Conservation (phyloP, 805 yeast species). For the Lachancea fermentati region DNA sequence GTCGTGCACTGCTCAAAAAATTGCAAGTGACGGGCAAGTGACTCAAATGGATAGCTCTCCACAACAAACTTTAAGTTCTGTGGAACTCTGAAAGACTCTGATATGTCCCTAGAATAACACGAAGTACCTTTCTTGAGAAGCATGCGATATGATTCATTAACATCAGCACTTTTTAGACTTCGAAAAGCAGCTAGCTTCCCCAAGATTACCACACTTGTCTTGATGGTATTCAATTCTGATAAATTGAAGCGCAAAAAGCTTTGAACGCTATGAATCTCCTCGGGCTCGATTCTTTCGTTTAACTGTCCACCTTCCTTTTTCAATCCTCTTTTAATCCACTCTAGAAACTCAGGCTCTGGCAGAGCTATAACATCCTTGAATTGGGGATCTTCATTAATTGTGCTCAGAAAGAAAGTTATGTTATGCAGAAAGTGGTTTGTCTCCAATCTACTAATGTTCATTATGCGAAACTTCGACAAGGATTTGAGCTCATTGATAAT, state of each 20-base stretch:
- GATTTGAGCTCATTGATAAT: slow-evolving; percentile 12
- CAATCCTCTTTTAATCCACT: too few relatives aligned
- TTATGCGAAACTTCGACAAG: slow-evolving; percentile 9
- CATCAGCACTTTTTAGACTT: slow-evolving; percentile 19
- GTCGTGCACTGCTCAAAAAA: slow-evolving; percentile 19
- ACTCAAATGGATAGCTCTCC: slow-evolving; percentile 1
- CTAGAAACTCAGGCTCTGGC: not conserved
- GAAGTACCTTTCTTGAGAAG: not conserved
- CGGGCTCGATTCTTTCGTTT: slow-evolving; percentile 20
- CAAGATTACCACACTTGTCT: slow-evolving; percentile 10
- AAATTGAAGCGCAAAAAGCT: slow-evolving; percentile 22
- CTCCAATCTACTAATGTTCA: slow-evolving; percentile 12
- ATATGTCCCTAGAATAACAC: too few relatives aligned
- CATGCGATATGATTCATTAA: slow-evolving; percentile 8
- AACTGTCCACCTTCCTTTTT: not conserved
- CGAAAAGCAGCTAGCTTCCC: slow-evolving; percentile 20
- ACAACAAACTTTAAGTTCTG: not conserved
- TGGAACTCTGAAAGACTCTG: not conserved
- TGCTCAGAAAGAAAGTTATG: slow-evolving; percentile 13
- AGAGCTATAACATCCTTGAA: slow-evolving; percentile 2
- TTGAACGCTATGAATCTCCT: slow-evolving; percentile 24
- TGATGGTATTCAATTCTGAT: slow-evolving; percentile 16
- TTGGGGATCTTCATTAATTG: slow-evolving; percentile 2
- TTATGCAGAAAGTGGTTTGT: slow-evolving; percentile 7
- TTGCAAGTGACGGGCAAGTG: slow-evolving; percentile 9